Conservation (phyloP, 2,329 filamentous ascomycete genomes). For the Aspergillus persii region DNA sequence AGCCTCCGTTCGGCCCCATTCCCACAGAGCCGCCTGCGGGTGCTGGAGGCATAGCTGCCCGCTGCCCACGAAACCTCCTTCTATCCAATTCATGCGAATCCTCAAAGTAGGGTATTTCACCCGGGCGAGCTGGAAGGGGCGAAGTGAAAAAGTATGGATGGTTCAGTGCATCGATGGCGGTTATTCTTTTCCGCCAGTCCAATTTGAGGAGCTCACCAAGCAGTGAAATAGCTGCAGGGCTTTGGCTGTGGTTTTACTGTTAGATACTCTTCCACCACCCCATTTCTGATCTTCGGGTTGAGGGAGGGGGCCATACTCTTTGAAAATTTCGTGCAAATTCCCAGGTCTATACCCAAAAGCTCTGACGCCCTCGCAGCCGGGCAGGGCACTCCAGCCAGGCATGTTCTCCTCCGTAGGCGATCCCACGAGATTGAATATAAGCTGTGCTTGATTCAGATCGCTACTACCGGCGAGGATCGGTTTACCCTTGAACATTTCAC, state of each 20-base stretch:
- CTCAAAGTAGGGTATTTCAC: constrained; percentile 86
- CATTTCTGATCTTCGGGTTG: neutral
- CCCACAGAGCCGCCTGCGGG: constrained; percentile 90
- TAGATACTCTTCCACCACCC: constrained; percentile 5
- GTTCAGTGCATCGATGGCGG: constrained; percentile 87
- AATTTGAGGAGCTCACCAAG: constrained; percentile 80
- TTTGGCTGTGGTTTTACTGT: constrained; percentile 49
- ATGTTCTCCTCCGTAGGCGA: constrained; percentile 86
- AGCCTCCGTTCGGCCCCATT: constrained; percentile 61
- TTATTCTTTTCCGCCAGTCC: constrained; percentile 84
- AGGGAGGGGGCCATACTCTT: constrained; percentile 53
- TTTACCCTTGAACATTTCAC: constrained; percentile 92
- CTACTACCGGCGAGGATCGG: constrained; percentile 89
- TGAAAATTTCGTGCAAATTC: constrained; percentile 71
- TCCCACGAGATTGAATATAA: constrained; percentile 91
- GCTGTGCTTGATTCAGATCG: constrained; percentile 82
- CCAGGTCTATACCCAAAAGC: constrained; percentile 60
- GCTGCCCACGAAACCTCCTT: constrained; percentile 83
- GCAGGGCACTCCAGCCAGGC: constrained; percentile 83
- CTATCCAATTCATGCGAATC: constrained; percentile 97
- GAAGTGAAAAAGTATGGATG: constrained; percentile 84
- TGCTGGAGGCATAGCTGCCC: constrained; percentile 79
- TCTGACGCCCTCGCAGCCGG: constrained; percentile 73
- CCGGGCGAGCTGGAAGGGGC: constrained; percentile 75
- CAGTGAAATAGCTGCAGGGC: constrained; percentile 71